Conservation (phyloP, 441 rosid genomes). For the Dalechampia spathulata region DNA sequence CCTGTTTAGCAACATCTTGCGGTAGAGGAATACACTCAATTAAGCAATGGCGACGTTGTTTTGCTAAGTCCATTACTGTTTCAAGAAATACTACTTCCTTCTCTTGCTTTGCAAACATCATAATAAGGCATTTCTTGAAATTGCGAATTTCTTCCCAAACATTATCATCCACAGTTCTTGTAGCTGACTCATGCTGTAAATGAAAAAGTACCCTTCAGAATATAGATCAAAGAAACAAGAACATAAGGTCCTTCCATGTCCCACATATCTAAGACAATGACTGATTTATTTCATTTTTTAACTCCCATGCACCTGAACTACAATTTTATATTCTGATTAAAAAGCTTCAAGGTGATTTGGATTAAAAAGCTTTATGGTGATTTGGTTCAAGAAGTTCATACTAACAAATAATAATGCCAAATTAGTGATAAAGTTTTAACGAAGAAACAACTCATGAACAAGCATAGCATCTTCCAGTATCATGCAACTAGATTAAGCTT, state of each 20-base stretch:
- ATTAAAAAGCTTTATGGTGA: background rate
- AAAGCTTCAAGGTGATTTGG: background rate
- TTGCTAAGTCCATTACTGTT: constrained; percentile 75
- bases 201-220: background rate
- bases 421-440: background rate
- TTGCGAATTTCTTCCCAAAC: constrained; percentile 91
- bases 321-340: too few relatives aligned
- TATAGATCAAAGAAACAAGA: too few relatives aligned
- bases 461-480: background rate
- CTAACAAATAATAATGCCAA: background rate
- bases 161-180: constrained; percentile 59
- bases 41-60: constrained; percentile 77
- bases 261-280: too few relatives aligned
- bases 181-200: constrained; percentile 71
- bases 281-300: too few relatives aligned
- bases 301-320: too few relatives aligned
- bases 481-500: constrained; percentile 11
- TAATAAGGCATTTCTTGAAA: constrained; percentile 88
- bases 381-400: background rate
- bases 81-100: constrained; percentile 78
- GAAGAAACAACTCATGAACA: background rate
- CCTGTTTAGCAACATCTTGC: constrained; percentile 56
- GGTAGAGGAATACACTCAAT: constrained; percentile 82
- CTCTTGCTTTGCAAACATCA: constrained; percentile 85
- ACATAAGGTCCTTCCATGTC: too few relatives aligned